Evolutionary conservation across 2,329 filamentous ascomycete genomes (phyloP).

Genomic region (Nannizziopsis barbatae): DNA sequence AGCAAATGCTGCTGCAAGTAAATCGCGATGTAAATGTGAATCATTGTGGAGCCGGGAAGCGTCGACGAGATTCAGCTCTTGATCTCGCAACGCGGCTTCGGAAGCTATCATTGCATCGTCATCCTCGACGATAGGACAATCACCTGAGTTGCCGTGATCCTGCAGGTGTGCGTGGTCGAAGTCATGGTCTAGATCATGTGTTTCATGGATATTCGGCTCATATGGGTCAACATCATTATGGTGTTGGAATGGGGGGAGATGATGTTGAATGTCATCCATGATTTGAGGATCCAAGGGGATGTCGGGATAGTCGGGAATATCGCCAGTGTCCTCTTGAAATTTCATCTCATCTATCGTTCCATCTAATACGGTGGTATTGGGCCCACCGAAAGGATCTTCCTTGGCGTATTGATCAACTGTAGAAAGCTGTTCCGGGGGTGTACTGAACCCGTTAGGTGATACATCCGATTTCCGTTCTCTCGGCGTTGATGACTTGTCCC

Average conservation of each 20-base stretch:
- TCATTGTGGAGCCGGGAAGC: slow-evolving; percentile 26
- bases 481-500: slow-evolving; percentile 14
- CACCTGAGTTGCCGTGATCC: slow-evolving; percentile 29
- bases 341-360: slow-evolving; percentile 24
- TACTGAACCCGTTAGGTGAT: slow-evolving; percentile 13
- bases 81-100: slow-evolving; percentile 26
- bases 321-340: slow-evolving; percentile 20
- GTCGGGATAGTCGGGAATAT: slow-evolving; percentile 36
- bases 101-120: slow-evolving; percentile 30
- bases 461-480: slow-evolving; percentile 11
- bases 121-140: slow-evolving; percentile 33
- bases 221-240: slow-evolving; percentile 32
- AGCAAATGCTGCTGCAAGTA: slow-evolving; percentile 31
- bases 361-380: slow-evolving; percentile 11
- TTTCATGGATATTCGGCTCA: slow-evolving; percentile 18
- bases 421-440: slow-evolving; percentile 14
- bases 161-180: slow-evolving; percentile 29
- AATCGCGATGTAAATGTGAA: slow-evolving; percentile 32
- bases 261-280: slow-evolving; percentile 43
- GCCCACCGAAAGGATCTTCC: slow-evolving; percentile 24
- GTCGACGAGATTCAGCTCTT: slow-evolving; percentile 31
- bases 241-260: slow-evolving; percentile 32
- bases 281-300: slow-evolving; percentile 53
- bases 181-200: slow-evolving; percentile 25
- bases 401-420: slow-evolving; percentile 16